phyloP scores from a whole-genome alignment of 2,329 filamentous ascomycete genomes.

The Eutypella sp. region DNA sequence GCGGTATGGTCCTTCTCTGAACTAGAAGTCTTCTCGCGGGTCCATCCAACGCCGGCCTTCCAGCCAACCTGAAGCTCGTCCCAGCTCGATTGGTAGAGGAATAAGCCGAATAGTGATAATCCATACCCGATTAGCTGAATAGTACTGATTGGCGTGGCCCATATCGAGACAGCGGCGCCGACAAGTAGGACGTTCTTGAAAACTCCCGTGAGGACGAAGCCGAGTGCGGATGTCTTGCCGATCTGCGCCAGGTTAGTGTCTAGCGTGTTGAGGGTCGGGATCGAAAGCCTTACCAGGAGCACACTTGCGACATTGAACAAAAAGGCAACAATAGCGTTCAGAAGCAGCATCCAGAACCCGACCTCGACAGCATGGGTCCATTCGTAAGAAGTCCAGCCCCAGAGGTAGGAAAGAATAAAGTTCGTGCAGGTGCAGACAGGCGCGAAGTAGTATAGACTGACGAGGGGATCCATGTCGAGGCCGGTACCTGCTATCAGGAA shows the following conservation, averaged over 20 bases:
- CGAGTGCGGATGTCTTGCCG: slow-evolving; percentile 79
- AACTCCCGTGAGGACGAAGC: slow-evolving; percentile 80
- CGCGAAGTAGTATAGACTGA: slow-evolving; percentile 86
- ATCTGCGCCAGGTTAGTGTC: slow-evolving; percentile 49
- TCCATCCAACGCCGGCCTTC: background rate
- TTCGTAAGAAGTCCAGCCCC: slow-evolving; percentile 11
- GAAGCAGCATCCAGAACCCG: slow-evolving; percentile 60
- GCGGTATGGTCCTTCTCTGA: background rate
- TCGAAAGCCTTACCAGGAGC: slow-evolving; percentile 63
- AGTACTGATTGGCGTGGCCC: slow-evolving; percentile 64
- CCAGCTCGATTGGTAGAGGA: slow-evolving; percentile 41
- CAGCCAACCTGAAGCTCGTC: slow-evolving; percentile 6
- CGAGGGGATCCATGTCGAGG: slow-evolving; percentile 81
- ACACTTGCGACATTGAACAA: slow-evolving; percentile 78
- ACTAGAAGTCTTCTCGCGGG: background rate
- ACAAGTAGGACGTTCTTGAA: slow-evolving; percentile 86
- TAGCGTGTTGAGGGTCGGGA: background rate
- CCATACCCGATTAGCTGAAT: slow-evolving; percentile 75
- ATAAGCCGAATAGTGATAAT: slow-evolving; percentile 54
- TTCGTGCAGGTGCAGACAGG: slow-evolving; percentile 82
- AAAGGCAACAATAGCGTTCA: slow-evolving; percentile 77
- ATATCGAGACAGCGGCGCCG: slow-evolving; percentile 69
- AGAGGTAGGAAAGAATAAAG: slow-evolving; percentile 44
- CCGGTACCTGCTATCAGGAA: slow-evolving; percentile 71
- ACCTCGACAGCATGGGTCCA: slow-evolving; percentile 63